These are phyloP conservation scores for Fragaria vesca DNA, from an alignment of 306 rosid genomes.

Conservation along the genomic window DNA sequence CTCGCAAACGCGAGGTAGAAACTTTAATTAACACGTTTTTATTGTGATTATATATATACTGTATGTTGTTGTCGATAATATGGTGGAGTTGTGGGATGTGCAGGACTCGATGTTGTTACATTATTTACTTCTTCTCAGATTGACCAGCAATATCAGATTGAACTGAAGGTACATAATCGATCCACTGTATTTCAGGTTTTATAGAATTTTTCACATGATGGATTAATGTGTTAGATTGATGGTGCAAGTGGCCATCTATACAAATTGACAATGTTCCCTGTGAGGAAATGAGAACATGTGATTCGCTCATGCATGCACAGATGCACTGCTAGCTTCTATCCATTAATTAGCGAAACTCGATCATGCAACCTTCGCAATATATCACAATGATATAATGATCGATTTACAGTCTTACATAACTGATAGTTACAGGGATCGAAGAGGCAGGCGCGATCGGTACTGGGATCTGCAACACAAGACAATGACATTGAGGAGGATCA, in stretches of 20 bases:
- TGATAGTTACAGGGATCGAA: slow-evolving; percentile 23
- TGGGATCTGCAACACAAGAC: slow-evolving; percentile 29
- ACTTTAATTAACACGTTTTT: background rate
- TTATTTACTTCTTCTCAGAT: slow-evolving; percentile 19
- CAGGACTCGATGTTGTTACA: slow-evolving; percentile 33
- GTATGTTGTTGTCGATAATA: background rate
- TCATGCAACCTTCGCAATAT: background rate
- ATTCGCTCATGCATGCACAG: slow-evolving; percentile 5
- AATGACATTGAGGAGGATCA: slow-evolving; percentile 37
- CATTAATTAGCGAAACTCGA: background rate
- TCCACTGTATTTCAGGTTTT: background rate
- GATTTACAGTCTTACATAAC: background rate
- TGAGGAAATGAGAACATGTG: slow-evolving; percentile 14
- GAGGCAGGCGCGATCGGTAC: slow-evolving; percentile 19
- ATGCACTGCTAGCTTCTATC: background rate
- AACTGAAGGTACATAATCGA: slow-evolving; percentile 35
- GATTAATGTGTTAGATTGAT: background rate
- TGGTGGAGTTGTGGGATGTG: slow-evolving; percentile 16
- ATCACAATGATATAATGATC: background rate
- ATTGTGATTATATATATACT: background rate
- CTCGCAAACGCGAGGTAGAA: too few relatives aligned
- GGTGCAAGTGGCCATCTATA: slow-evolving; percentile 15
- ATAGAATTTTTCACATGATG: background rate
- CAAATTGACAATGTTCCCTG: slow-evolving; percentile 16
- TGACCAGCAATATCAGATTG: slow-evolving; percentile 25